Evolutionary conservation across 495 filamentous ascomycete genomes (phyloP).

Genomic region (Jackrogersella multiformis): DNA sequence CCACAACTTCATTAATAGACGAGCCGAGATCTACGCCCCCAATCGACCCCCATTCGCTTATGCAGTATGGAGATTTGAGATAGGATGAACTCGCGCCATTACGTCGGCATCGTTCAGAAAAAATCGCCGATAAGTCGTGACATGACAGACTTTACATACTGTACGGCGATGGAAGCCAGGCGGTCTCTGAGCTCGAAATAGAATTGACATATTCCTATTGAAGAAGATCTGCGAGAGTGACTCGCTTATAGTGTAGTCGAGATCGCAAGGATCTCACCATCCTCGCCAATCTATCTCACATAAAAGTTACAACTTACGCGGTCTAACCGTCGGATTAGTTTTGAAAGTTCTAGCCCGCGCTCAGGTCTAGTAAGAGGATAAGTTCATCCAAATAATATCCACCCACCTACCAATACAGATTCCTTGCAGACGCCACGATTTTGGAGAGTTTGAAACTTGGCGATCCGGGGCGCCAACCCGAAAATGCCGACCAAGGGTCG

Average conservation of each 20-base stretch:
- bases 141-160: conserved; percentile 6
- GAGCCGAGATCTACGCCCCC: conserved; percentile 40
- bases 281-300: conserved; percentile 41
- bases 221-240: conserved; percentile 18
- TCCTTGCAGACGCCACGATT: conserved; percentile 36
- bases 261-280: conserved; percentile 30
- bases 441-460: conserved; percentile 11
- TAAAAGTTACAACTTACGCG: conserved; percentile 5
- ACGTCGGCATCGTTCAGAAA: conserved; percentile 20
- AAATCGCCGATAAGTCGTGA: conserved; percentile 15
- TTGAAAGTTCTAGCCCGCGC: conserved; percentile 10
- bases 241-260: conserved; percentile 2
- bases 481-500: conserved; percentile 23
- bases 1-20: conserved; percentile 35
- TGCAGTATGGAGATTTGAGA: conserved; percentile 36
- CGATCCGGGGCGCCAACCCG: conserved; percentile 33
- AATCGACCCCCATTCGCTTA: conserved; percentile 32
- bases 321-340: conserved; percentile 2
- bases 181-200: conserved; percentile 37
- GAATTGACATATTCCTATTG: conserved; percentile 16
- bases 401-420: not conserved
- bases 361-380: conserved; percentile 5
- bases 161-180: conserved; percentile 19
- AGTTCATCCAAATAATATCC: conserved; percentile 11
- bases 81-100: conserved; percentile 32